Evolutionary conservation across 2,329 filamentous ascomycete genomes (phyloP), one percentile per base, ranked within the genome.

Genomic region (Graphium sp.): DNA sequence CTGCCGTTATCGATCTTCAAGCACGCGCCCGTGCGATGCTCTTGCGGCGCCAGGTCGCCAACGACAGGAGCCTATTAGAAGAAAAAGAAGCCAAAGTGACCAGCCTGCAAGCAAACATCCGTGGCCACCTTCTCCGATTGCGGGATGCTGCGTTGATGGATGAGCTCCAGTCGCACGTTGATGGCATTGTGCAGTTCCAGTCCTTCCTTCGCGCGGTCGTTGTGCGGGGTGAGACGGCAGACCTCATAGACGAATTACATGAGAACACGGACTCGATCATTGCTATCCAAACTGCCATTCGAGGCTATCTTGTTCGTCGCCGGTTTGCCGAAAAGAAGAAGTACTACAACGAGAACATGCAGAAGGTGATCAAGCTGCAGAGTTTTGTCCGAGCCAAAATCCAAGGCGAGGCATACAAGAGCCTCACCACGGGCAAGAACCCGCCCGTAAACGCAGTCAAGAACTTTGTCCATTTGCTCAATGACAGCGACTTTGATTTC

Each of bases 401-500:
- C 28, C 89, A 98, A 50, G 89, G 89, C 29, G 83, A 98, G 53
- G 89, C 89, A 3, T 98, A 98, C 62, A 94, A 93, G 66, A 93
- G 82, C 47, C 63, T 98, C 38, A 95, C 85, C 3, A 85, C 74
- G 18, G 91, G 89, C 35, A 94, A 93, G 56, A 95, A 95, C 46
- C 89, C 89, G 15, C 89, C 89, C 1, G 84, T 98, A 34, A 83
- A 83, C 22, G 93, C 91, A 1, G 82, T 98, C 46, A 94, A 95
- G 60, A 91, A 91, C 47, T 98, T 98, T 48, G 84, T 98, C 3
- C 89, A 98, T 49, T 64, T 98, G 21, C 72, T 98, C 32, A 98
- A 95, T 44, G 89, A 98, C 52, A 95, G 84, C 43, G 87, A 94
- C 45, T 93, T 98, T 43, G 89, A 98, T 48, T 98, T 98, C 53